Evolutionary conservation across 306 rosid genomes (phyloP).

Genomic region (Fragaria nilgerrensis): DNA sequence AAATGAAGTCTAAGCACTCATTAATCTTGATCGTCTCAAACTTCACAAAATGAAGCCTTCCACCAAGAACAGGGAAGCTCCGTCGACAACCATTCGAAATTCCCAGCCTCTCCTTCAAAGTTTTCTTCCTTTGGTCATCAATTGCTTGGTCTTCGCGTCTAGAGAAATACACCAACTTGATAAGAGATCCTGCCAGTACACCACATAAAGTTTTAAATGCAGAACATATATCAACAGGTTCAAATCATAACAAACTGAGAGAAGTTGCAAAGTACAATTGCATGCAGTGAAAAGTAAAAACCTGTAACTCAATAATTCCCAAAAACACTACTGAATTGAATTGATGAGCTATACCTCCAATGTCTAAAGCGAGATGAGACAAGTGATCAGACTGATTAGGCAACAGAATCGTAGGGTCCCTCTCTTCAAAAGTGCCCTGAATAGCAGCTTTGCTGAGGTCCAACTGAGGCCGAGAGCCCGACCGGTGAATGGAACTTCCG

Average conservation of each 20-base stretch:
- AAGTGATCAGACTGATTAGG: slow-evolving; percentile 97
- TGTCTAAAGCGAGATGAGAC: slow-evolving; percentile 85
- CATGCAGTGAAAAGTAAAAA: slow-evolving; percentile 5
- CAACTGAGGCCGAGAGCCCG: slow-evolving; percentile 84
- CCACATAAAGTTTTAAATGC: not conserved
- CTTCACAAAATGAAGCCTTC: slow-evolving; percentile 98
- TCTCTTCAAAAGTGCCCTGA: slow-evolving; percentile 77
- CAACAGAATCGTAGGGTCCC: slow-evolving; percentile 80
- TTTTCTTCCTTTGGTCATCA: slow-evolving; percentile 74
- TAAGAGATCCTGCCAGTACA: slow-evolving; percentile 74
- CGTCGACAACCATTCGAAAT: slow-evolving; percentile 71
- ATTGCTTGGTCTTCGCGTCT: slow-evolving; percentile 70
- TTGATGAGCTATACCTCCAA: slow-evolving; percentile 62
- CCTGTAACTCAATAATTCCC: not conserved
- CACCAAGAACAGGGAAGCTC: slow-evolving; percentile 96
- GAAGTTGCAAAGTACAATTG: not conserved
- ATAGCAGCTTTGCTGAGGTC: slow-evolving; percentile 97
- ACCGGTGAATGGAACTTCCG: slow-evolving; percentile 77
- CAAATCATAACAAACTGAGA: not conserved
- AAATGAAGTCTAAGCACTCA: slow-evolving; percentile 90
- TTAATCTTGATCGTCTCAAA: slow-evolving; percentile 89
- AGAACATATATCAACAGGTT: not conserved
- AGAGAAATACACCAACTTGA: slow-evolving; percentile 95
- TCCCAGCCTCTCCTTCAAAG: slow-evolving; percentile 64
- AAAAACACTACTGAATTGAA: not conserved